Evolutionary conservation across 331 rosid species (phyloP).

Genomic region (Pyrus hybrid): DNA sequence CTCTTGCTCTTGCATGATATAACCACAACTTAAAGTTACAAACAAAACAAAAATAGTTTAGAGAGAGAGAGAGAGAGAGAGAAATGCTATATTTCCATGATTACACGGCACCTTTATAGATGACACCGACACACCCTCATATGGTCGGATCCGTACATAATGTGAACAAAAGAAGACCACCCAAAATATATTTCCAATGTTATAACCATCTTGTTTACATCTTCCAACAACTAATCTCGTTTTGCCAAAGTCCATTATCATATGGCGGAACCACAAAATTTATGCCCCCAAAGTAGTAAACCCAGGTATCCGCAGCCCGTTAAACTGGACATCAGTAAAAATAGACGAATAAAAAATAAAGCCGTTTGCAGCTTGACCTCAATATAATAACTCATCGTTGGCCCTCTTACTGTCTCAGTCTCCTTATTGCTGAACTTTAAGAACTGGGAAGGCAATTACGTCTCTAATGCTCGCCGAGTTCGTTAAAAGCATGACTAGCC

Average conservation of each 20-base stretch:
- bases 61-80: no score
- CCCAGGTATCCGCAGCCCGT: background rate
- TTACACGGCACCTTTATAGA: background rate
- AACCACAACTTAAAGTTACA: no score
- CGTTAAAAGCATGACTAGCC: slow-evolving; percentile 93
- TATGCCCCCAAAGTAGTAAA: background rate
- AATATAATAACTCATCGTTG: background rate
- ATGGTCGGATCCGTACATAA: background rate
- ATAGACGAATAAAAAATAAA: background rate
- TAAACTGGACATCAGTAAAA: background rate
- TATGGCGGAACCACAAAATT: background rate
- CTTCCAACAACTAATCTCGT: background rate
- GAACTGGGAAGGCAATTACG: slow-evolving; percentile 95
- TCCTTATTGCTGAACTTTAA: slow-evolving; percentile 55
- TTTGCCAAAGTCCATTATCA: background rate
- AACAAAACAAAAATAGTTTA: no score
- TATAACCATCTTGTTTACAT: no score
- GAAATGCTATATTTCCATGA: no score
- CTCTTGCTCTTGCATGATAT: no score
- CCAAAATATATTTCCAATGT: background rate
- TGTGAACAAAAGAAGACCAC: background rate
- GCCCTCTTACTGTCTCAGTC: background rate
- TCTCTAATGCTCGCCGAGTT: slow-evolving; percentile 89
- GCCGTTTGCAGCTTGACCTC: background rate
- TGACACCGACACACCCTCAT: background rate